Percentiles rank a stretch among this genome's conserved stretches.
Conservation (phyloP, 768 basidiomycete species). For the Agrocybe chaxingu region DNA sequence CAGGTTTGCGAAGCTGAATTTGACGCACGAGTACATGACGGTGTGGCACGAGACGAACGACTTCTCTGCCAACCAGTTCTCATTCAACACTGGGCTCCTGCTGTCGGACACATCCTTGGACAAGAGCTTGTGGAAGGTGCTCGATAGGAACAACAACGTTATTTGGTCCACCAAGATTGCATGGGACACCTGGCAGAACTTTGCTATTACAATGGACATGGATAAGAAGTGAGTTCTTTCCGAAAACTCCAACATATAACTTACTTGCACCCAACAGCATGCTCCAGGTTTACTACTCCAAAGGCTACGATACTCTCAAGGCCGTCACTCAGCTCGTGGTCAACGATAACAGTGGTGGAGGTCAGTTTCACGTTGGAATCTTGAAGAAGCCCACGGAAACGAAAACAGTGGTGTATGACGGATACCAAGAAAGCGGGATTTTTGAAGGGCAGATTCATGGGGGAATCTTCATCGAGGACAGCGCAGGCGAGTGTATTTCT, state of each 20-base stretch:
- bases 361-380: constrained; percentile 14
- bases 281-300: constrained; percentile 13
- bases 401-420: constrained; percentile 11
- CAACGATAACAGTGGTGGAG: constrained; percentile 12
- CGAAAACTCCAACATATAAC: neutral
- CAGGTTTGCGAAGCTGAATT: constrained; percentile 7
- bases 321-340: constrained; percentile 9
- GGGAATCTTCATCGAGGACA: constrained; percentile 15
- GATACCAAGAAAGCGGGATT: constrained; percentile 13
- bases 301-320: constrained; percentile 6
- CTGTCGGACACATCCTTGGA: constrained; percentile 13
- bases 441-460: constrained; percentile 13
- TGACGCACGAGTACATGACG: constrained; percentile 15
- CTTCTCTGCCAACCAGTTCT: constrained; percentile 13
- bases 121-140: constrained; percentile 7
- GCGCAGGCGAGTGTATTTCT: constrained; percentile 8
- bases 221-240: constrained; percentile 7
- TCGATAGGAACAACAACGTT: constrained; percentile 11
- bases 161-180: constrained; percentile 11
- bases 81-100: constrained; percentile 9
- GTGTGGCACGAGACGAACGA: constrained; percentile 15
- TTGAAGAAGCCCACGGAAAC: constrained; percentile 12
- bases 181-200: constrained; percentile 15
- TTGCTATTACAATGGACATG: constrained; percentile 12
- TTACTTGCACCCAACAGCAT: neutral